Base-by-base conservation (phyloP, 1,284 basidiomycete genomes). In the Microbotryum saponariae region DNA sequence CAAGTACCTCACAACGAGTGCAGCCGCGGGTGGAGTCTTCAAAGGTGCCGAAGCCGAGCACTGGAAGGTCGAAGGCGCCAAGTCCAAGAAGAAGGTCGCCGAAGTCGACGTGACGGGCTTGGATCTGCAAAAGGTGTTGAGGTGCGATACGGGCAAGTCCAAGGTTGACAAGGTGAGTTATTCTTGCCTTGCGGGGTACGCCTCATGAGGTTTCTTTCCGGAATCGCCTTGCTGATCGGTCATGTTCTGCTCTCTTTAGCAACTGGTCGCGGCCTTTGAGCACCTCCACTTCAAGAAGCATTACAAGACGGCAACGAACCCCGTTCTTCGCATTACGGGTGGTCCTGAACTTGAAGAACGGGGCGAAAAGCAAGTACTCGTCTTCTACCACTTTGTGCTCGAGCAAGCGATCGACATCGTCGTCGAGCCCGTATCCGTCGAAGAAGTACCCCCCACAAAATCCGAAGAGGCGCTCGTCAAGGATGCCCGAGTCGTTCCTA, bases 341-440 rank as follows among this genome's bases (percentile, higher is more conserved):
- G 67, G 67, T 7, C 67, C 67, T 14, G 67, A 69, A 16, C 59
- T 69, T 49, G 65, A 67, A 23, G 63, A 63, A 18, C 62, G 67
- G 4, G 62, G 63, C 27, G 54, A 58, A 8, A 18, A 59, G 44
- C 53, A 56, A 42, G 54, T 53, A 59, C 60, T 69, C 59, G 61
- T 69, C 54, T 69, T 69, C 57, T 64, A 69, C 58, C 67, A 65
- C 1, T 65, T 69, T 60, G 25, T 47, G 1, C 44, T 69, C 37
- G 56, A 64, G 6, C 59, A 58, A 37, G 45, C 60, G 14, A n/a
- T 58, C 16, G 48, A 58, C 49, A 18, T 50, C 42, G 46, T 18
- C 5, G 54, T 67, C 51, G 61, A 46, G 44, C 63, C 67, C 8
- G n/a, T 67, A 16, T 42, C 54, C 1, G 9, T 53, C 8, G 9